Conservation (phyloP, 2,329 filamentous ascomycete species). For the Alternaria solani region DNA sequence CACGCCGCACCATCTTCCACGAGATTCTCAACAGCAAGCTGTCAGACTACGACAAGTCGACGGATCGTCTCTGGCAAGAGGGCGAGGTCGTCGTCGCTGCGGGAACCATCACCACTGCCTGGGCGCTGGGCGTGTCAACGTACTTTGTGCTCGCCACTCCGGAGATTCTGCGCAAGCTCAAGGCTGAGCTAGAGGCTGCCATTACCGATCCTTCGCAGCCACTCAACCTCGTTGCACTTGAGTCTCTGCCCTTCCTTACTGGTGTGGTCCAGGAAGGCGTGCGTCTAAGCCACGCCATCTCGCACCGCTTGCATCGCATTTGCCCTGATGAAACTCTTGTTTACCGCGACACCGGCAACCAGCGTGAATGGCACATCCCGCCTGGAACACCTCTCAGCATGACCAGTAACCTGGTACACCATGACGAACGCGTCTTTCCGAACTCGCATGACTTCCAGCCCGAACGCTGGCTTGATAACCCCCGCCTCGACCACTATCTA, state of each 20-base stretch:
- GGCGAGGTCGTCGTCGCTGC: constrained; percentile 1
- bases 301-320: not conserved
- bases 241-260: not conserved
- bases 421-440: not conserved
- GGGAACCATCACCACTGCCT: constrained; percentile 6
- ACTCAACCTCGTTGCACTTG: not conserved
- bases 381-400: not conserved
- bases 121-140: not conserved
- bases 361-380: not conserved
- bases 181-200: not conserved
- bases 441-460: constrained; percentile 1
- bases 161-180: not conserved
- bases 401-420: not conserved
- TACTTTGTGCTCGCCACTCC: not conserved
- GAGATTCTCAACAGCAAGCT: not conserved
- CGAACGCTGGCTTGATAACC: constrained; percentile 5
- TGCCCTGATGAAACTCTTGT: not conserved
- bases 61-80: constrained; percentile 5
- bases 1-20: constrained; percentile 3
- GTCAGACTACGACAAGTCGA: not conserved
- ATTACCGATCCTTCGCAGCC: not conserved
- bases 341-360: not conserved
- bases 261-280: not conserved
- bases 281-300: not conserved
- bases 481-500: constrained; percentile 24